These are phyloP conservation scores for Cutaneotrichosporon spelunceum DNA, from an alignment of 1,284 basidiomycete species.

Conservation along the genomic window DNA sequence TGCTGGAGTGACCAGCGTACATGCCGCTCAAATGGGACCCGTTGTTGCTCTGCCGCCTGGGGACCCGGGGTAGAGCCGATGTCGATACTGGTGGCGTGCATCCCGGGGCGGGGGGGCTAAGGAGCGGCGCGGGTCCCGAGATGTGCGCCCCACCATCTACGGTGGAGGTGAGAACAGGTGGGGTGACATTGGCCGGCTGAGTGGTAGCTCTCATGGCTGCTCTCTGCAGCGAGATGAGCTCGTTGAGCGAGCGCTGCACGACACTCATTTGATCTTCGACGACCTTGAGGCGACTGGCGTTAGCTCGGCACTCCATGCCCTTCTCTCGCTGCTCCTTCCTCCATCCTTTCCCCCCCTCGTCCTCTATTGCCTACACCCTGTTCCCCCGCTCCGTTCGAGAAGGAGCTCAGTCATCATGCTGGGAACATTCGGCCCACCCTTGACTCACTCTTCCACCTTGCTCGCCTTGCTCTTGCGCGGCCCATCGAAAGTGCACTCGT, in stretches of 20 bases:
- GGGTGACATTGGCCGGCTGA: conserved; percentile 33
- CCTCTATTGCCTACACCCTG: background rate
- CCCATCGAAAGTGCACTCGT: conserved; percentile 86
- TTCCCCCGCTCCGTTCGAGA: background rate
- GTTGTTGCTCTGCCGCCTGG: background rate
- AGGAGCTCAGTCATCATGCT: background rate
- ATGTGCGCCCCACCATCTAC: background rate
- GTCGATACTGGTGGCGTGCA: background rate
- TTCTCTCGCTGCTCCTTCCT: background rate
- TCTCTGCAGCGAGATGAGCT: conserved; percentile 62
- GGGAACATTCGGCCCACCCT: background rate
- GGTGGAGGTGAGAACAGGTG: conserved; percentile 30
- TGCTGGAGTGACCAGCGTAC: background rate
- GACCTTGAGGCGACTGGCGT: conserved; percentile 71
- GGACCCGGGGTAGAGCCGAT: background rate
- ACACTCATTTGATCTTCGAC: conserved; percentile 74
- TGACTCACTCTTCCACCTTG: conserved; percentile 75
- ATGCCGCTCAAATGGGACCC: background rate
- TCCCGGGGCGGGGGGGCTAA: background rate
- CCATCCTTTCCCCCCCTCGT: background rate
- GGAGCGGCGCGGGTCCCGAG: background rate
- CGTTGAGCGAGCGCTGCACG: conserved; percentile 72
- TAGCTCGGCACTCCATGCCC: background rate
- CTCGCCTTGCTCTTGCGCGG: conserved; percentile 67
- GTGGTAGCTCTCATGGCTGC: conserved; percentile 39